Evolutionary conservation across 495 filamentous ascomycete genomes (phyloP), one percentile per base, ranked within the genome.

Genomic region (Penicillium cinerascens): DNA sequence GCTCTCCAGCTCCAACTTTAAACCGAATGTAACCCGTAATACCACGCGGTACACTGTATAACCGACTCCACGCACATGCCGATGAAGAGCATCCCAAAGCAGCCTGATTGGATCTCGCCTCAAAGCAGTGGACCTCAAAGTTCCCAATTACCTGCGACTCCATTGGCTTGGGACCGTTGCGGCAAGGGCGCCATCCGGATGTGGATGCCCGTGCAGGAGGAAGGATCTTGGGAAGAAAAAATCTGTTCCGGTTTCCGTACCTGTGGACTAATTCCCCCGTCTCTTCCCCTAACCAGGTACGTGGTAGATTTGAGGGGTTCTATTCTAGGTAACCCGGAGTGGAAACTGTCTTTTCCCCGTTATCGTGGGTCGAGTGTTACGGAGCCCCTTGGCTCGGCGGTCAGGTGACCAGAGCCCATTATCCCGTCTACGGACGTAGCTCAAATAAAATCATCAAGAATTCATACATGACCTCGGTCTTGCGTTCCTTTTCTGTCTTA

Each of bases 21-120:
- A 53, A 50, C 21, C 10, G 41, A 46, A 33, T 38, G 33, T 38
- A 27, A 29, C 42, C 40, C 6, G 25, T 36, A 48, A 45, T 46
- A 45, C 47, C 21, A 21, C 40, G 4, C 45, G 47, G 53, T 52
- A 55, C 56, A 44, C 26, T 45, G 47, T 57, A 60, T 52, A 60
- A 54, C 49, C 50, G 51, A 52, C 54, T 48, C 54, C 54, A 45
- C 49, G 50, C 60, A 63, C 60, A 60, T 59, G 59, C 59, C 59
- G 54, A 58, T 56, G 52, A 56, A 59, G 35, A 60, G 47, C 59
- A 59, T 51, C 47, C 44, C 44, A 65, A 65, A 65, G 63, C 52
- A 65, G 48, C 45, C 25, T 65, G 55, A 63, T 65, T 63, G 62
- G 60, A 17, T 16, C 15, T 22, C 3, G 10, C 8, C 25, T 25